Percentiles rank a stretch among this genome's conserved stretches.
These are phyloP conservation scores for Termitomyces sp. DNA, from an alignment of 768 basidiomycete species.

Conservation along the genomic window DNA sequence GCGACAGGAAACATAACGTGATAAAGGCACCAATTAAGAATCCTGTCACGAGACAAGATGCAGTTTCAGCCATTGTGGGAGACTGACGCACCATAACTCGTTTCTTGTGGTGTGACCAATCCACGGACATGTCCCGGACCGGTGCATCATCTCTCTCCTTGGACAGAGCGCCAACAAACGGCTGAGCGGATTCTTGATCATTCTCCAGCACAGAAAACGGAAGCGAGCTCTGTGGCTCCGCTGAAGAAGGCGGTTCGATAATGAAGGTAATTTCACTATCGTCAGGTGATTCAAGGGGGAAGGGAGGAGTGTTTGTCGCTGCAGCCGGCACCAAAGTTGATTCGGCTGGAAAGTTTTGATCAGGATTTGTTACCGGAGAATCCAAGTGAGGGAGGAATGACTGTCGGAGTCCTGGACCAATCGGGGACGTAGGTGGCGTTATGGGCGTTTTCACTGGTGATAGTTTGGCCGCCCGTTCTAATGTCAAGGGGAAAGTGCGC, in stretches of 20 bases:
- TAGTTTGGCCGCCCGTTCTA: neutral
- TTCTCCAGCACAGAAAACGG: neutral
- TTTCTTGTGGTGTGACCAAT: conserved; percentile 4
- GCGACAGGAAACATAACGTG: conserved; percentile 44
- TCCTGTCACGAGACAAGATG: conserved; percentile 41
- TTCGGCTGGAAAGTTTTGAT: neutral
- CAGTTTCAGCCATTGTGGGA: conserved; percentile 25
- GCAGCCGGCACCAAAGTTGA: neutral
- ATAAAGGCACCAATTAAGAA: conserved; percentile 57
- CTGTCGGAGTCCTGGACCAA: conserved; percentile 3
- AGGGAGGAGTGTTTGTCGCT: neutral
- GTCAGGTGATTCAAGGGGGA: neutral
- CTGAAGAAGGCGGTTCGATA: conserved; percentile 1
- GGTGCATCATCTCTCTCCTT: conserved; percentile 1
- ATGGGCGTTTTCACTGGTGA: conserved; percentile 10
- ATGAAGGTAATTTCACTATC: neutral
- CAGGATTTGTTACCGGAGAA: neutral
- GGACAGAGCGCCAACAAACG: neutral
- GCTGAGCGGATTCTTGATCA: neutral
- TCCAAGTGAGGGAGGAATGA: neutral
- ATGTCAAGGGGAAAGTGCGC: neutral
- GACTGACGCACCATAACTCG: conserved; percentile 10
- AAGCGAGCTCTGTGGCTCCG: neutral
- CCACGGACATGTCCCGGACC: conserved; percentile 11
- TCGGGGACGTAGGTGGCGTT: conserved; percentile 18